Base-by-base conservation (phyloP, 2,329 filamentous ascomycete genomes). In the Fusarium nematophilum region DNA sequence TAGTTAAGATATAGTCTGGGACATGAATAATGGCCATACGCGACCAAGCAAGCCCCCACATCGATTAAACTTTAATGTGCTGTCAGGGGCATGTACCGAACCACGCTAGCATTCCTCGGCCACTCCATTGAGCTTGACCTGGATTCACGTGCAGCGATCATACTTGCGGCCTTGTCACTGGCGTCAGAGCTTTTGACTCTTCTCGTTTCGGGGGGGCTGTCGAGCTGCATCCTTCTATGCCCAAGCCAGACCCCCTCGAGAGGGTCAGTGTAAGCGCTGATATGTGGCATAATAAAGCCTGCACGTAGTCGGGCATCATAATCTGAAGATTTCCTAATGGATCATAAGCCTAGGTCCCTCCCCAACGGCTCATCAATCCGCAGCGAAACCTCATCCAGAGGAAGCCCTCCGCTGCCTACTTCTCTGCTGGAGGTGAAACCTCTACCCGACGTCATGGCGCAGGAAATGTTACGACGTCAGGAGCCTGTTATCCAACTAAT, bases 81-180 rank as follows among this genome's bases (percentile, higher is more conserved):
- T 26, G 15, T 52, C 30, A 52, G 40, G 40, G 48, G 31, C 23
- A 18, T 23, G 5, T 25, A 7, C 30, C n/a, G 34, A 47, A 30
- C 42, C n/a, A 13, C 31, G 33, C 49, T 39, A 53, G 42, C 49
- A 47, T 53, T 39, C 47, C 49, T 53, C 49, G 23, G 15, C 2
- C 11, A 14, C 39, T 17, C 39, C 9, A 25, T 44, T 14, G 8
- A 44, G 27, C 29, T 31, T 31, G 9, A 23, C 40, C 30, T 23
- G 26, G n/a, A 42, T 30, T 30, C 27, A 30, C 8, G 27, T 30
- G 13, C 27, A 8, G 27, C 27, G 13, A 30, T 30, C 8, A 30
- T 30, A 30, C 8, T 9, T 30, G 11, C 4, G 11, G 29, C 29
- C 29, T 31, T 33, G 15, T 14, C 25, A 27, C 17, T 5, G 15